Percentiles rank a stretch among this genome's conserved stretches.
phyloP scores from a whole-genome alignment of 1,284 basidiomycete genomes.

The Cryptococcus sp. region DNA sequence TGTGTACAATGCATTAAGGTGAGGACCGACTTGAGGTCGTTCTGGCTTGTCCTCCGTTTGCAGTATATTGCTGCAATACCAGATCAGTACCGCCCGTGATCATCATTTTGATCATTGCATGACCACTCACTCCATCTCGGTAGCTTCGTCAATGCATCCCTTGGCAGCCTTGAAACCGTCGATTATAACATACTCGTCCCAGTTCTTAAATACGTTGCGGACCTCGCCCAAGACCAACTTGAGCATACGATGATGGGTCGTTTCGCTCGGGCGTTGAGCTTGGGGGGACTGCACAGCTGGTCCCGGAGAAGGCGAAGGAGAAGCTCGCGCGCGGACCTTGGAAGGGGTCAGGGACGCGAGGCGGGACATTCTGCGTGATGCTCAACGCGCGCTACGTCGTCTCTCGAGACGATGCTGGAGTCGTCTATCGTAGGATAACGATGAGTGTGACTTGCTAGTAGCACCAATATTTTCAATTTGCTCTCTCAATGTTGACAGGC shows the following conservation, averaged over 20 bases:
- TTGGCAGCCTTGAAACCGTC: conserved; percentile 47
- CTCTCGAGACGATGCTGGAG: no score
- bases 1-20: conserved; percentile 24
- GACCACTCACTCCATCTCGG: conserved; percentile 31
- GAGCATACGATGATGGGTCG: conserved; percentile 48
- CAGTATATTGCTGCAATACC: conserved; percentile 36
- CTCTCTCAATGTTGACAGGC: neutral
- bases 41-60: conserved; percentile 32
- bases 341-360: conserved; percentile 58
- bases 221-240: conserved; percentile 42
- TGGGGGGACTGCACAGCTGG: conserved; percentile 15
- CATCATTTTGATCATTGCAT: neutral
- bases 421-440: no score
- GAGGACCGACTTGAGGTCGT: conserved; percentile 32
- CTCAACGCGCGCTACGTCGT: no score
- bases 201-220: conserved; percentile 34
- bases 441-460: no score
- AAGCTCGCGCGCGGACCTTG: conserved; percentile 52
- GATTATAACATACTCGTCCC: conserved; percentile 45
- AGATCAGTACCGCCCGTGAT: neutral
- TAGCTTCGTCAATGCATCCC: conserved; percentile 34
- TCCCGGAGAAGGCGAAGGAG: conserved; percentile 48
- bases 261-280: conserved; percentile 23
- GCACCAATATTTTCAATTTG: no score
- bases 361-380: conserved; percentile 9